Base-by-base conservation (phyloP, 179 eudicot species). In the Sideroxylon spinosum region DNA sequence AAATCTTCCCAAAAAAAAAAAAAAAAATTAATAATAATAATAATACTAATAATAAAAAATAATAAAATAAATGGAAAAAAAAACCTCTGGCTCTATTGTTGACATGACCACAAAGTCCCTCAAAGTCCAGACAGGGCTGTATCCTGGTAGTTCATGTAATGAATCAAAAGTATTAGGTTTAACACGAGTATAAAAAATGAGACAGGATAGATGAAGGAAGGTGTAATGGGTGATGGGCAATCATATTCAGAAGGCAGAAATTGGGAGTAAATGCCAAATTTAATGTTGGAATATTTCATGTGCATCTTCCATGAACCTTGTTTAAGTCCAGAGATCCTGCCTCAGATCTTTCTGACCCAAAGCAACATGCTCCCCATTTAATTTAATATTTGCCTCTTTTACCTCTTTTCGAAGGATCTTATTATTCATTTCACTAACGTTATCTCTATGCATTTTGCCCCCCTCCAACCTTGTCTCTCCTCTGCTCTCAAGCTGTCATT, bases 281-380 rank as follows among this genome's bases (percentile, higher is more conserved):
- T 70, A 29, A 63, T 82, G 79, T 76, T 76, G 82, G 80, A 79
- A 78, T 78, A 77, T 78, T 80, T 80, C 77, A 69, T 80, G 72
- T 76, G 53, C 82, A 78, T 68, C 59, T 69, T 59, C 67, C 25
- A 68, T 73, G 52, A 7, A 6, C 14, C 22, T 16, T 64, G 4
- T 10, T 26, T 2, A 64, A 64, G 29, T 64, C 68, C 37, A 22
- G 5, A 64, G 68, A 64, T 64, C 29, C 68, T 64, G 68, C 68
- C 29, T 22, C 19, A 64, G 68, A 64, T 64, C 68, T 64, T 64
- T 9, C 68, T 26, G 32, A 25, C 68, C 68, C 29, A 26, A 64
- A 20, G 5, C 7, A 7, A 25, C 68, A 64, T 64, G 44, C 32
- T 16, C 44, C 4, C 37, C 68, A 4, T 63, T 63, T 20, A 64